phyloP scores from a whole-genome alignment of 2,329 filamentous ascomycete genomes.

The Aspergillus tanneri region DNA sequence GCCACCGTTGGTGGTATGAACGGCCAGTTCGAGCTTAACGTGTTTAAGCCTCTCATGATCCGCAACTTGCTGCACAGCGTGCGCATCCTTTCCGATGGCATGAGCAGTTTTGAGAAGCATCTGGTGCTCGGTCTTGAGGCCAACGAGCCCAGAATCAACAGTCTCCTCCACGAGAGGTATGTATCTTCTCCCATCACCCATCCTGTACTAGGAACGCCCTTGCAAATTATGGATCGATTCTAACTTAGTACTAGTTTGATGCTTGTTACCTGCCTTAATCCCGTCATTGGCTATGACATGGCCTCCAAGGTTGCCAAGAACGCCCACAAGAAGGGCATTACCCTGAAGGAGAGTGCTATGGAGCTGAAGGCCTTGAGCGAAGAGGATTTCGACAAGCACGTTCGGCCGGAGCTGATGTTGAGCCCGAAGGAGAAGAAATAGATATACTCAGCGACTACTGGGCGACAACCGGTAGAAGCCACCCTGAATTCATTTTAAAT shows the following conservation, averaged over 20 bases:
- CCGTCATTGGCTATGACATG: constrained; percentile 97
- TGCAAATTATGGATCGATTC: constrained; percentile 13
- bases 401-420: constrained; percentile 94
- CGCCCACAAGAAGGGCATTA: constrained; percentile 96
- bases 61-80: constrained; percentile 91
- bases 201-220: too few species aligned
- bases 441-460: constrained; percentile 6
- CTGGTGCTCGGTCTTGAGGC: constrained; percentile 83
- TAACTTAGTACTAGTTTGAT: constrained; percentile 66
- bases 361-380: constrained; percentile 85
- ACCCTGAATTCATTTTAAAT: constrained; percentile 14
- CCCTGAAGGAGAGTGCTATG: constrained; percentile 89
- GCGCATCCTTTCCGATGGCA: constrained; percentile 83
- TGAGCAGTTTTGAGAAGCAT: constrained; percentile 94
- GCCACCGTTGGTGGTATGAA: constrained; percentile 93
- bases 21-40: constrained; percentile 98
- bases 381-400: constrained; percentile 86
- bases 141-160: constrained; percentile 87
- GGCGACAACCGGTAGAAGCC: neutral
- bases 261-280: constrained; percentile 97
- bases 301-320: constrained; percentile 97
- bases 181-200: constrained; percentile 27
- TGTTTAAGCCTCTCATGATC: constrained; percentile 97
- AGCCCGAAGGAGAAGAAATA: constrained; percentile 70
- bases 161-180: constrained; percentile 92